phyloP scores from a whole-genome alignment of 495 filamentous ascomycete species.

The Margaritispora aquatica region DNA sequence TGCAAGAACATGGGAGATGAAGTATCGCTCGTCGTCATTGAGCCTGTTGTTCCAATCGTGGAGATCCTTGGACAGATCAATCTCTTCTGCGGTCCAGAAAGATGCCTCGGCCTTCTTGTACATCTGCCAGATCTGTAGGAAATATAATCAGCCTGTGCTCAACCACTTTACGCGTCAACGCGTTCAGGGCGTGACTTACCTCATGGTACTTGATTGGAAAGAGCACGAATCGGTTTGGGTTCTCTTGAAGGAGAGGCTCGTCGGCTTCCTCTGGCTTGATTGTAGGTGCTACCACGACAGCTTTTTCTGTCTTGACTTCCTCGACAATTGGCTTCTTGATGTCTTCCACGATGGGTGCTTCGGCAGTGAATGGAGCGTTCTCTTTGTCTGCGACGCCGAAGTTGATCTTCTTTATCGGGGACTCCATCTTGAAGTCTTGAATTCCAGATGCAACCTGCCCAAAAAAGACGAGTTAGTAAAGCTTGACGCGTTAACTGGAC shows the following conservation, averaged over 20 bases:
- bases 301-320: conserved; percentile 35
- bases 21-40: conserved; percentile 95
- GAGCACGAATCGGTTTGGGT: conserved; percentile 92
- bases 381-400: conserved; percentile 73
- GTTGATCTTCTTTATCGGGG: conserved; percentile 82
- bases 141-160: conserved; percentile 22
- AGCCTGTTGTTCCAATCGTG: conserved; percentile 98
- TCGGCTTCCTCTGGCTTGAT: conserved; percentile 68
- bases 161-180: conserved; percentile 63
- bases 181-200: conserved; percentile 60
- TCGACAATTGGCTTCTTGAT: conserved; percentile 46
- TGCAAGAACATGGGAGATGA: conserved; percentile 95
- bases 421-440: conserved; percentile 88
- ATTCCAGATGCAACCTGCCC: conserved; percentile 75
- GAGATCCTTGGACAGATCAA: conserved; percentile 96
- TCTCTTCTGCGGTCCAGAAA: conserved; percentile 99
- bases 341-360: conserved; percentile 48
- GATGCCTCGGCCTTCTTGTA: conserved; percentile 99
- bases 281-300: conserved; percentile 47
- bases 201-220: conserved; percentile 99
- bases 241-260: conserved; percentile 92
- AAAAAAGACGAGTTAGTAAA: conserved; percentile 29
- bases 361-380: conserved; percentile 60
- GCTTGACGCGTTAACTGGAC: conserved; percentile 22
- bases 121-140: conserved; percentile 93